phyloP scores from a whole-genome alignment of 2,329 filamentous ascomycete species.

The Gaeumannomyces tritici region DNA sequence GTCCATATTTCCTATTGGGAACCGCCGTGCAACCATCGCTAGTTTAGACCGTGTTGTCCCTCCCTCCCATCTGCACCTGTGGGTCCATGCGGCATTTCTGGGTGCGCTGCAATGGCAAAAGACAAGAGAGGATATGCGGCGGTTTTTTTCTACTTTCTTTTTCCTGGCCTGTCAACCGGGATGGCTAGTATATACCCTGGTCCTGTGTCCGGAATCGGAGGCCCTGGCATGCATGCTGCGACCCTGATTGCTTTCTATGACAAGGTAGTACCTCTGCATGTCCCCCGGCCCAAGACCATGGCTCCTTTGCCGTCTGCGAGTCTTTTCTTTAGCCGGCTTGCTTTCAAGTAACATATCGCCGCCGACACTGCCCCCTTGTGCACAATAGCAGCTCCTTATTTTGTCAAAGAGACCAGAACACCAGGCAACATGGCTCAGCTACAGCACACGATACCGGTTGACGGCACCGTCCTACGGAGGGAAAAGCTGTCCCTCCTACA shows the following conservation, averaged over 20 bases:
- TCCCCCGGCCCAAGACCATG: background rate
- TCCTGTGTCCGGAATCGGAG: too few species aligned
- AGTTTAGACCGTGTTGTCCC: too few species aligned
- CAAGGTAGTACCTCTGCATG: background rate
- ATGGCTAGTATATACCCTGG: background rate
- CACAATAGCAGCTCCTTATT: background rate
- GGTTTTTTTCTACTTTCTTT: background rate
- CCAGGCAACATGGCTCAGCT: background rate
- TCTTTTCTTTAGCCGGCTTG: too few species aligned
- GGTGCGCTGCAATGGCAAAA: background rate
- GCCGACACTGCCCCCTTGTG: too few species aligned
- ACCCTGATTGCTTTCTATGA: background rate
- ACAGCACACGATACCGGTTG: background rate
- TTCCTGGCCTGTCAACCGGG: background rate
- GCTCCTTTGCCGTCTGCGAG: too few species aligned
- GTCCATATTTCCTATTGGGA: background rate
- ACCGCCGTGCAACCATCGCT: too few species aligned
- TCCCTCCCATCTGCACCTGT: background rate
- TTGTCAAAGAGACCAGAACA: background rate
- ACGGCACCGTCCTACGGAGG: conserved; percentile 16
- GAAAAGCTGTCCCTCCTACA: conserved; percentile 51
- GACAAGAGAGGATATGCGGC: background rate
- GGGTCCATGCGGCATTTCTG: background rate
- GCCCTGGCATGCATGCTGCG: background rate
- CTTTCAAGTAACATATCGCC: too few species aligned